phyloP scores from a whole-genome alignment of 306 rosid genomes.

The Prunus davidiana region DNA sequence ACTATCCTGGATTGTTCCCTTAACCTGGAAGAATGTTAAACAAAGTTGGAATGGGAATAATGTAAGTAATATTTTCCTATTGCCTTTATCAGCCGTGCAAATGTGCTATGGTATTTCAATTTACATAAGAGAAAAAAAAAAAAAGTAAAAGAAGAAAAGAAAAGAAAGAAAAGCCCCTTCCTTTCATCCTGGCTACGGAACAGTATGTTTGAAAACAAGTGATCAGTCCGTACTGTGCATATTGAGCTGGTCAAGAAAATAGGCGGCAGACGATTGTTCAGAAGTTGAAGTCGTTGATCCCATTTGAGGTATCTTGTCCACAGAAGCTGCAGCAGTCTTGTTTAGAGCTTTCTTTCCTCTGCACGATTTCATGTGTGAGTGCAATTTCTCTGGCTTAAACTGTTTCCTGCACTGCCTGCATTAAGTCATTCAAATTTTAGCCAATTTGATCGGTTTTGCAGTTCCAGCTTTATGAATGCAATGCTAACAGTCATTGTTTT shows the following conservation, averaged over 20 bases:
- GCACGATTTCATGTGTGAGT: constrained; percentile 79
- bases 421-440: neutral
- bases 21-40: neutral
- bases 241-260: constrained; percentile 36
- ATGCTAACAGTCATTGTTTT: neutral
- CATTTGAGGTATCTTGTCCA: constrained; percentile 28
- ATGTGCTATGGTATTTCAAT: neutral
- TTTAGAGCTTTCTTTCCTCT: constrained; percentile 55
- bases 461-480: neutral
- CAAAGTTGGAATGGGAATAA: neutral
- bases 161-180: neutral
- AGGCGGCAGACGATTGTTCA: constrained; percentile 18
- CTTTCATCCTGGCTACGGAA: neutral
- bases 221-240: neutral
- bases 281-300: constrained; percentile 19
- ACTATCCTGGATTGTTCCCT: neutral
- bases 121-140: neutral
- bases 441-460: neutral
- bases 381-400: constrained; percentile 84
- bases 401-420: constrained; percentile 87
- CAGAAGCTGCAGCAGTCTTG: constrained; percentile 20
- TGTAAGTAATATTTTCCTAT: neutral
- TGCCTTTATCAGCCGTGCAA: neutral
- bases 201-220: neutral
- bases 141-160: neutral